Conservation (phyloP, 2,329 filamentous ascomycete genomes). For the Tolypocladium amazonense region DNA sequence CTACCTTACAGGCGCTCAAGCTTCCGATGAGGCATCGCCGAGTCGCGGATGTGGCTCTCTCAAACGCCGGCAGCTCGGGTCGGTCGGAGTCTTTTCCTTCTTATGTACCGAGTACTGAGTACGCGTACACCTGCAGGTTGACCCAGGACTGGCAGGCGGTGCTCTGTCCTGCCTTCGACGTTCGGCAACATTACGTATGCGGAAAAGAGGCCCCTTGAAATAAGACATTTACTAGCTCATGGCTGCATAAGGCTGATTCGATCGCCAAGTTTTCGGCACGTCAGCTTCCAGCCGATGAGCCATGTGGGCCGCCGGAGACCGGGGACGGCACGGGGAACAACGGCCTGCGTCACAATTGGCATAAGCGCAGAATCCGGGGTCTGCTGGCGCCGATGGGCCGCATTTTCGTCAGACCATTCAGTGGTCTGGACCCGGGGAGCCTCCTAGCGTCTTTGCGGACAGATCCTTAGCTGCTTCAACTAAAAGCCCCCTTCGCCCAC, state of each 20-base stretch:
- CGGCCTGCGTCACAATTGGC: not conserved
- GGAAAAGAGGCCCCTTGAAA: not conserved
- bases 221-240: not conserved
- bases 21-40: not conserved
- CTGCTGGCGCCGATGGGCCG: no score
- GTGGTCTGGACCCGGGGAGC: not conserved
- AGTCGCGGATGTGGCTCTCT: no score
- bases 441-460: no score
- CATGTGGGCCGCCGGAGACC: no score
- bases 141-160: not conserved
- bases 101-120: no score
- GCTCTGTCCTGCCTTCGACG: not conserved
- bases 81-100: no score
- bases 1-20: no score
- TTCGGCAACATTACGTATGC: not conserved
- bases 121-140: not conserved
- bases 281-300: not conserved
- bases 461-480: no score
- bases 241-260: no score
- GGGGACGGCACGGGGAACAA: not conserved
- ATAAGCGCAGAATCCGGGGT: not conserved
- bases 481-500: no score
- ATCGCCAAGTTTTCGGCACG: not conserved
- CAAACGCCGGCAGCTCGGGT: no score
- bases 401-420: not conserved